A percentile compares a stretch with the other conserved stretches of the same genome.
These are phyloP conservation scores for Metschnikowia lunata DNA, from an alignment of 805 yeast species.

Conservation along the genomic window DNA sequence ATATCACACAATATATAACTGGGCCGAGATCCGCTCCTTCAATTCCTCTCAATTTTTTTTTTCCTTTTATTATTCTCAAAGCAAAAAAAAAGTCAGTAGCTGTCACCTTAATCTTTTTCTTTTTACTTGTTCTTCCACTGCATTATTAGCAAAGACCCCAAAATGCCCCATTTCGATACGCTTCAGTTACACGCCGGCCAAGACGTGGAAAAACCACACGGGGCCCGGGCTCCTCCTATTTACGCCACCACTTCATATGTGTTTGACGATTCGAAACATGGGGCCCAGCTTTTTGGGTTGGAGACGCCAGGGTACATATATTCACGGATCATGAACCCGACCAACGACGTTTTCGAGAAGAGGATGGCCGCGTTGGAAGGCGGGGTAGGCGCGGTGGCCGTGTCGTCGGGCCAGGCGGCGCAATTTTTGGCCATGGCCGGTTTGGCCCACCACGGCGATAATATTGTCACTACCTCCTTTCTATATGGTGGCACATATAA, in stretches of 20 bases:
- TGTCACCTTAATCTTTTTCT: not conserved
- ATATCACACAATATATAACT: too few relatives aligned
- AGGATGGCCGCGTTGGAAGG: slow-evolving; percentile 90
- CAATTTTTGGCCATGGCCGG: slow-evolving; percentile 81
- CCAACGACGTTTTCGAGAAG: slow-evolving; percentile 85
- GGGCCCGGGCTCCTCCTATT: slow-evolving; percentile 89
- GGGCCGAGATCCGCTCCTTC: not conserved
- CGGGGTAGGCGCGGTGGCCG: slow-evolving; percentile 87
- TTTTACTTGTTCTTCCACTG: not conserved
- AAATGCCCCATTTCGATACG: slow-evolving; percentile 70
- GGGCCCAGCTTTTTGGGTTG: slow-evolving; percentile 84
- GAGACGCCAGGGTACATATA: slow-evolving; percentile 83
- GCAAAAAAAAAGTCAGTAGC: too few relatives aligned
- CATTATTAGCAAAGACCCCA: not conserved
- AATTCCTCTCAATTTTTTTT: not conserved
- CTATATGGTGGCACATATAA: slow-evolving; percentile 96
- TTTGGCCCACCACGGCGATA: slow-evolving; percentile 84
- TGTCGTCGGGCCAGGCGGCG: slow-evolving; percentile 96
- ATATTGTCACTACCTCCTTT: slow-evolving; percentile 79
- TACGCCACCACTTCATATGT: slow-evolving; percentile 89
- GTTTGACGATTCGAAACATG: slow-evolving; percentile 84
- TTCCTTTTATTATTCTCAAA: too few relatives aligned
- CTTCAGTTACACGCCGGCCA: slow-evolving; percentile 96
- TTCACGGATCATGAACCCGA: slow-evolving; percentile 89
- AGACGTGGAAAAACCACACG: slow-evolving; percentile 56